A percentile compares a stretch with the other conserved stretches of the same genome.
Evolutionary conservation across 1,284 basidiomycete species (phyloP).

Genomic region (Trichosporon inkin): DNA sequence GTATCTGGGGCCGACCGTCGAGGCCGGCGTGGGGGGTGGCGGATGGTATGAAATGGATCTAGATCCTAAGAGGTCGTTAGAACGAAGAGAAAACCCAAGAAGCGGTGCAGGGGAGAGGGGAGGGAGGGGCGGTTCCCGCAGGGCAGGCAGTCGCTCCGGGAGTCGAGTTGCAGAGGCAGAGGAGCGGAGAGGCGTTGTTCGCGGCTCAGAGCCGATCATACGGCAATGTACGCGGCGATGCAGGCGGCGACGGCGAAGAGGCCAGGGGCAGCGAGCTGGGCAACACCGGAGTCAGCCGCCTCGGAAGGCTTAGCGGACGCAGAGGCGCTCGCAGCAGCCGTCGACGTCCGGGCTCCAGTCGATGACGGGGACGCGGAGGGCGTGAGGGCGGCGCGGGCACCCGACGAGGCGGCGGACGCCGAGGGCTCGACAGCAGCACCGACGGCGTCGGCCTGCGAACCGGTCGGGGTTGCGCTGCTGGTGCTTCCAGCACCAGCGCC

Average conservation of each 20-base stretch:
- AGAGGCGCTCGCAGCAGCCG: slow-evolving; percentile 7
- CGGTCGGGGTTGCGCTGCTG: slow-evolving; percentile 1
- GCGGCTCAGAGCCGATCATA: too few species aligned
- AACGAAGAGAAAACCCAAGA: slow-evolving; percentile 2
- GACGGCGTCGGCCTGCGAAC: neutral
- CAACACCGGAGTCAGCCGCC: slow-evolving; percentile 17
- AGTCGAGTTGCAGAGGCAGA: too few species aligned
- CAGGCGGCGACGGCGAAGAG: slow-evolving; percentile 26
- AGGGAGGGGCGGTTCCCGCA: neutral
- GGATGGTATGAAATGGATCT: neutral
- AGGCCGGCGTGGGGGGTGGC: neutral
- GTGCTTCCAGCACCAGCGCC: slow-evolving; percentile 8
- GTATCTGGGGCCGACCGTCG: slow-evolving; percentile 5
- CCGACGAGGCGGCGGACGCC: slow-evolving; percentile 7
- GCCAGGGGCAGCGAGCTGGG: slow-evolving; percentile 20
- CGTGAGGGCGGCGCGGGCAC: slow-evolving; percentile 13
- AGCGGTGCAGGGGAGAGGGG: neutral
- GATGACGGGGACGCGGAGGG: slow-evolving; percentile 10
- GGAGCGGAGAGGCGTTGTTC: too few species aligned
- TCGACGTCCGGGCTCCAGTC: neutral
- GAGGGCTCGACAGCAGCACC: slow-evolving; percentile 10
- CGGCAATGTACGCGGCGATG: slow-evolving; percentile 27
- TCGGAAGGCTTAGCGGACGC: slow-evolving; percentile 13
- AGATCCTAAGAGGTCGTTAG: neutral
- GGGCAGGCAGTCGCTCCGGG: too few species aligned